A percentile compares a stretch with the other conserved stretches of the same genome.
phyloP scores from a whole-genome alignment of 1,139 yeast species.

The Debaryomyces coudertii region DNA sequence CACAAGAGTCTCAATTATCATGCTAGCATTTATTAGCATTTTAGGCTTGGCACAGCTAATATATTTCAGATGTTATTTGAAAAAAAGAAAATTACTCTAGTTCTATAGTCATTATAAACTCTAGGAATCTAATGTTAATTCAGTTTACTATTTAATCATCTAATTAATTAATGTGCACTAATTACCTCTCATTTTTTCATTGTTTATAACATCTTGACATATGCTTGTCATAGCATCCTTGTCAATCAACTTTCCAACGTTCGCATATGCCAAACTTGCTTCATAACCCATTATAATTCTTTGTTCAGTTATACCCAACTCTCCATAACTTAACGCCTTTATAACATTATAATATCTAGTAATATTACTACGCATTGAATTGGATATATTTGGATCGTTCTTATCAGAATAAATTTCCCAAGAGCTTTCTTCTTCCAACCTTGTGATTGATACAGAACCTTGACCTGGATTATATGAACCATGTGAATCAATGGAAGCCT shows the following conservation, averaged over 20 bases:
- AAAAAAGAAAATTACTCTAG: conserved; percentile 28
- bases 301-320: conserved; percentile 82
- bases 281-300: conserved; percentile 84
- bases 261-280: conserved; percentile 78
- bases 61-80: conserved; percentile 34
- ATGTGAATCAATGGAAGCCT: conserved; percentile 42
- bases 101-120: not conserved
- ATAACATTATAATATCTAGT: conserved; percentile 85
- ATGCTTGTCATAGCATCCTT: conserved; percentile 73
- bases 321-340: conserved; percentile 77
- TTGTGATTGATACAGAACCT: conserved; percentile 72
- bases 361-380: conserved; percentile 68
- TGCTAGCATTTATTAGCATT: conserved; percentile 30
- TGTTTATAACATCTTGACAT: conserved; percentile 73
- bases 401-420: conserved; percentile 94
- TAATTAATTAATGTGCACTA: not conserved
- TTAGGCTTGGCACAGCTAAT: conserved; percentile 36
- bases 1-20: conserved; percentile 30
- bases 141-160: not conserved
- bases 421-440: conserved; percentile 91
- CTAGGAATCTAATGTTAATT: not conserved
- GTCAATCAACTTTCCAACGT: conserved; percentile 74
- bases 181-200: conserved; percentile 71
- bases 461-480: conserved; percentile 60
- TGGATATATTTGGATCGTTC: conserved; percentile 68